A percentile compares a stretch with the other conserved stretches of the same genome.
phyloP scores from a whole-genome alignment of 257 asterid genomes.

The Rhazya stricta region DNA sequence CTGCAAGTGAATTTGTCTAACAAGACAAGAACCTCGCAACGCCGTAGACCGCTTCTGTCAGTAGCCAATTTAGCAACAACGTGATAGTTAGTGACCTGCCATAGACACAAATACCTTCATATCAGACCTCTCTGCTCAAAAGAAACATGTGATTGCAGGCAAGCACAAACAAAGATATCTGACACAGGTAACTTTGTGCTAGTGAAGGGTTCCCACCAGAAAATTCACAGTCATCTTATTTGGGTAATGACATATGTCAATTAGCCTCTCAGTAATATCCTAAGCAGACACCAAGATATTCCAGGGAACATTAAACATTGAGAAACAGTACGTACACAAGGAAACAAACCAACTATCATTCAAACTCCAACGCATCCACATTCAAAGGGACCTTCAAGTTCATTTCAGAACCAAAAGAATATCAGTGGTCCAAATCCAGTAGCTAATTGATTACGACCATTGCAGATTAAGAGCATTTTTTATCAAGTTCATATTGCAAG shows the following conservation, averaged over 20 bases:
- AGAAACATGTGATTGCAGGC: background rate
- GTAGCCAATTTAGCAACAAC: slow-evolving; percentile 75
- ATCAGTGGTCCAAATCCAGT: background rate
- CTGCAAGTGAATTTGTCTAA: slow-evolving; percentile 3
- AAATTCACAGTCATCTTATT: background rate
- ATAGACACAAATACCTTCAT: slow-evolving; percentile 1
- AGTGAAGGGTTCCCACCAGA: background rate
- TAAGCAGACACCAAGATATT: background rate
- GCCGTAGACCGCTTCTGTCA: slow-evolving; percentile 66
- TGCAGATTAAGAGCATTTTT: background rate
- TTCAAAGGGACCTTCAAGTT: background rate
- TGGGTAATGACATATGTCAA: background rate
- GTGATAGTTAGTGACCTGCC: slow-evolving; percentile 84
- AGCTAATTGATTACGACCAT: background rate
- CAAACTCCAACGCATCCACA: background rate
- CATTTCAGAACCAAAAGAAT: background rate
- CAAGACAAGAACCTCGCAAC: slow-evolving; percentile 67
- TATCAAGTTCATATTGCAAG: background rate
- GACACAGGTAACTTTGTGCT: background rate
- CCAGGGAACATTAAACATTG: background rate
- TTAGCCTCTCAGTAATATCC: background rate
- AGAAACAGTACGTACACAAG: background rate
- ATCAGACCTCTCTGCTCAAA: background rate
- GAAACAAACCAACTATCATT: background rate
- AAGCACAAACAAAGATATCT: background rate